Conservation (phyloP, 371 early-diverging fungal species). For the Umbelopsis sp. region DNA sequence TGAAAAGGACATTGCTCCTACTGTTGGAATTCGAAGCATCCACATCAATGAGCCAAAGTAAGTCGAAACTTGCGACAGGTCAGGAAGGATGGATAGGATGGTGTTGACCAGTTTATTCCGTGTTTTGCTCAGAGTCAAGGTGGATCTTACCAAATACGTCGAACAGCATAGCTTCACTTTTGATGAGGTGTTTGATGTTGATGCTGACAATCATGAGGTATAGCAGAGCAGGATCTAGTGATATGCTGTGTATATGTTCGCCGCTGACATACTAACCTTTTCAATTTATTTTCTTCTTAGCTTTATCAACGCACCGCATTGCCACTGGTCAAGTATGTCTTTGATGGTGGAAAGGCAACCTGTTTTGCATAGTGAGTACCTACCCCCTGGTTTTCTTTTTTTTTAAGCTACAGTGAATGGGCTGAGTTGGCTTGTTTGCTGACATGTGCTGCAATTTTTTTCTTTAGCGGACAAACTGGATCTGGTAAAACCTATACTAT, state of each 20-base stretch:
- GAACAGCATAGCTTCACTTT: constrained; percentile 94
- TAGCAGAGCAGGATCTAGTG: too few species aligned
- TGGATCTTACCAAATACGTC: constrained; percentile 93
- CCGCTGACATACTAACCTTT: too few species aligned
- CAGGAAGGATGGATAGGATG: background rate
- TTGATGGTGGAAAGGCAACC: constrained; percentile 94
- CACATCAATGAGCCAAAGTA: constrained; percentile 90
- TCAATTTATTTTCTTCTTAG: constrained; percentile 20
- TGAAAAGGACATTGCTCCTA: constrained; percentile 85
- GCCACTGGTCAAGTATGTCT: constrained; percentile 90
- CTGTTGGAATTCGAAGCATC: constrained; percentile 66
- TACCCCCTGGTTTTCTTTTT: background rate
- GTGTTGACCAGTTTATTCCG: background rate
- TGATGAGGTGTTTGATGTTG: constrained; percentile 93
- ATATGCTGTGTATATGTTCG: too few species aligned
- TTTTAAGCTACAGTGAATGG: background rate
- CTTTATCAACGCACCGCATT: constrained; percentile 88
- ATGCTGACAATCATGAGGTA: constrained; percentile 80
- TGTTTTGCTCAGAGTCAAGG: constrained; percentile 66
- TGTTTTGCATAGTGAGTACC: constrained; percentile 91
- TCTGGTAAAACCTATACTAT: constrained; percentile 96
- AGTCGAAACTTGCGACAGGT: constrained; percentile 22
- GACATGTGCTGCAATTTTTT: constrained; percentile 10
- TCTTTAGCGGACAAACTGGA: constrained; percentile 88
- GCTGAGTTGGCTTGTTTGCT: background rate